A percentile compares a stretch with the other conserved stretches of the same genome.
These are phyloP conservation scores for Dictyostelium brefeldianum DNA, from an alignment of 78 protist genomes.

Conservation along the genomic window DNA sequence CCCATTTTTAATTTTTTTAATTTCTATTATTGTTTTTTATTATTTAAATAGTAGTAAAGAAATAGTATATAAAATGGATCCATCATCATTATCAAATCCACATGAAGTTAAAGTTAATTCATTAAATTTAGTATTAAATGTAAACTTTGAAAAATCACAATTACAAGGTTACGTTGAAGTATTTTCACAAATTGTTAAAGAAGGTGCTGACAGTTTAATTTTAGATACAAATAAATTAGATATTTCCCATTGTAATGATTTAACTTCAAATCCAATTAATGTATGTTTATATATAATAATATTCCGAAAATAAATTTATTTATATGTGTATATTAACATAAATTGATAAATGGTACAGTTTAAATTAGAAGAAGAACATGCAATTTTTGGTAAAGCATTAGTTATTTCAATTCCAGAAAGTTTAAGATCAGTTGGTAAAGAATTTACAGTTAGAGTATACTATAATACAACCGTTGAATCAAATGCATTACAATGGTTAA, in stretches of 20 bases:
- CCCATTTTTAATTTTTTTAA: no score
- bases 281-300: no score
- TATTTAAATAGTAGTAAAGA: background rate
- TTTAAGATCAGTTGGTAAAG: conserved; percentile 55
- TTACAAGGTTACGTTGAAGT: conserved; percentile 77
- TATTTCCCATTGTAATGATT: conserved; percentile 12
- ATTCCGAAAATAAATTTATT: no score
- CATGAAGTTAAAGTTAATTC: conserved; percentile 60
- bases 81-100: conserved; percentile 78
- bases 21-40: no score
- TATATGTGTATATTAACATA: no score
- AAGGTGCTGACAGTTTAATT: conserved; percentile 40
- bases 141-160: conserved; percentile 58
- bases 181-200: conserved; percentile 31
- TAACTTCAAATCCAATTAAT: conserved; percentile 39
- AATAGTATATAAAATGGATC: conserved; percentile 52
- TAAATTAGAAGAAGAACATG: conserved; percentile 33
- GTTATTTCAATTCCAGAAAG: conserved; percentile 29
- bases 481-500: conserved; percentile 86
- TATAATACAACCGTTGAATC: conserved; percentile 68
- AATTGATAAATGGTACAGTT: no score
- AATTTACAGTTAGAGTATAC: conserved; percentile 66
- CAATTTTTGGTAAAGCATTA: conserved; percentile 71
- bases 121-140: conserved; percentile 41
- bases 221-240: conserved; percentile 76